Percentiles rank a stretch among this genome's conserved stretches.
Conservation (phyloP, 176 grass and related monocot genomes). For the Saccharum spontaneum region DNA sequence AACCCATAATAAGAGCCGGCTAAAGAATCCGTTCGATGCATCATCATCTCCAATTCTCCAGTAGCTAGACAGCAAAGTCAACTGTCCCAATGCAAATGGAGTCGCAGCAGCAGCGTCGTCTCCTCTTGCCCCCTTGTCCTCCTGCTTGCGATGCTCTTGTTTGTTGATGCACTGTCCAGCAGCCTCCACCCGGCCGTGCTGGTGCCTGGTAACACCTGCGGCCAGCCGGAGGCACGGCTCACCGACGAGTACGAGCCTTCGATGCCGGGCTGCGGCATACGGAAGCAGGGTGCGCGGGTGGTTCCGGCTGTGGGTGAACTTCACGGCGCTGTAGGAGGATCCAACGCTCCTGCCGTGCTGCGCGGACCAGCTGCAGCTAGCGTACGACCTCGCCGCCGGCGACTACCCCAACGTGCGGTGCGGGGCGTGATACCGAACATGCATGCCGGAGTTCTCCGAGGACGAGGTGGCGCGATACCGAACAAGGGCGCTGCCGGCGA, state of each 20-base stretch:
- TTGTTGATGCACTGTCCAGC: no score
- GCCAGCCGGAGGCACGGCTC: constrained; percentile 6
- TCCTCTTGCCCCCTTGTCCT: background rate
- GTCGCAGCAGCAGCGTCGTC: background rate
- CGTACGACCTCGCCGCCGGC: background rate
- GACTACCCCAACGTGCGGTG: background rate
- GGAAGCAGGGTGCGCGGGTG: background rate
- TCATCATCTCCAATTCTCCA: background rate
- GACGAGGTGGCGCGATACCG: no score
- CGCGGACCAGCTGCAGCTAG: background rate
- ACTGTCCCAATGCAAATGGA: no score
- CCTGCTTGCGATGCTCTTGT: background rate
- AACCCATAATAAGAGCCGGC: no score
- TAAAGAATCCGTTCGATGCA: no score
- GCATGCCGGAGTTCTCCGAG: no score
- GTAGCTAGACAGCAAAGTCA: background rate
- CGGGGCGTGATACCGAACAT: background rate
- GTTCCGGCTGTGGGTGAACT: constrained; percentile 26
- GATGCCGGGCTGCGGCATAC: background rate
- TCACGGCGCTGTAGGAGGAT: background rate
- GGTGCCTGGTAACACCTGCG: background rate
- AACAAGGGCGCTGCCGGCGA: no score
- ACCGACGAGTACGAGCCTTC: background rate
- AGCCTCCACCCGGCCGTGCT: constrained; percentile 3
- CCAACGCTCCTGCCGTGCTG: background rate